These are phyloP conservation scores for Murraya koenigii DNA, from an alignment of 345 rosid species.

Conservation along the genomic window DNA sequence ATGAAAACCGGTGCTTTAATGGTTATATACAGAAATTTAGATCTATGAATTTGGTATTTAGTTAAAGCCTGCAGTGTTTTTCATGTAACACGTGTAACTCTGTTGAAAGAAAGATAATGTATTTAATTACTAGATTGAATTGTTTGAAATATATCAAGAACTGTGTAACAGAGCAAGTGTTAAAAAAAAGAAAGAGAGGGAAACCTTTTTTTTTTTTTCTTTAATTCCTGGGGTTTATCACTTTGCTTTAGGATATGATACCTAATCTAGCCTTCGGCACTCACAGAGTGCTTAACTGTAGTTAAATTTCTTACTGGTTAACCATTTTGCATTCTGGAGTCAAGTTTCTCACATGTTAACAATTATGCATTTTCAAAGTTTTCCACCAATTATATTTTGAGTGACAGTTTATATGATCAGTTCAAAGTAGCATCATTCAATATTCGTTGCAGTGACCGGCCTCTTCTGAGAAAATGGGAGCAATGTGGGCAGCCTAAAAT, in stretches of 20 bases:
- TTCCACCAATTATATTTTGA: not conserved
- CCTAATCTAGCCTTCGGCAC: not conserved
- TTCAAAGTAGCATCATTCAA: constrained; percentile 6
- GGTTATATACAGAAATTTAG: not conserved
- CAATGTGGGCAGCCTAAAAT: constrained; percentile 85
- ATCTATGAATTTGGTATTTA: not conserved
- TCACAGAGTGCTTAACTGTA: not conserved
- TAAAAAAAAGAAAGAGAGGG: not conserved
- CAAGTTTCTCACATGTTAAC: not conserved
- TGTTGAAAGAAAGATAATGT: not conserved
- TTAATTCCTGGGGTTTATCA: not conserved
- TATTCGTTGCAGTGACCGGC: constrained; percentile 51
- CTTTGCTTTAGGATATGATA: not conserved
- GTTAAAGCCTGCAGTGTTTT: not conserved
- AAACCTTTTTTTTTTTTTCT: not conserved
- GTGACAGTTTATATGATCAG: constrained; percentile 12
- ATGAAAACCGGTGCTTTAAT: not conserved
- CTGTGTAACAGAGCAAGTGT: not conserved
- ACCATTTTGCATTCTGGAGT: not conserved
- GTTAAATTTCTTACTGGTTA: not conserved
- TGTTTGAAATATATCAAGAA: not conserved
- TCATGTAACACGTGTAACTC: not conserved
- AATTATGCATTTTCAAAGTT: not conserved
- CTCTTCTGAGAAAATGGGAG: constrained; percentile 78
- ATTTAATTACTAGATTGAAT: not conserved